phyloP scores from a whole-genome alignment of 495 filamentous ascomycete genomes.

The Usnea hakonensis region DNA sequence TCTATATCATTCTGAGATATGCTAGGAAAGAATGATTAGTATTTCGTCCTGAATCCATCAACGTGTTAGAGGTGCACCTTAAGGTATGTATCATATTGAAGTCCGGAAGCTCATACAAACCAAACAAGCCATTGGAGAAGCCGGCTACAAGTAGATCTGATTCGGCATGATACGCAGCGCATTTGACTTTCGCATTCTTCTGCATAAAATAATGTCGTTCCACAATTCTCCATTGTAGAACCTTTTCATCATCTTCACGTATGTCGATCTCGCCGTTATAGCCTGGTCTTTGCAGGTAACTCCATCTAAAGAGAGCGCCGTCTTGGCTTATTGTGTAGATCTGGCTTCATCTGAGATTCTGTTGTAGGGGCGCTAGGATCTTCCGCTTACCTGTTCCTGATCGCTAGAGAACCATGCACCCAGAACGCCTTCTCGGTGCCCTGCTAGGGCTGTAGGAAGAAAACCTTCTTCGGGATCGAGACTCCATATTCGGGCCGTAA shows the following conservation, averaged over 20 bases:
- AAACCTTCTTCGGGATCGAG: conserved; percentile 80
- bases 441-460: conserved; percentile 77
- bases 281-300: conserved; percentile 44
- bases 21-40: conserved; percentile 42
- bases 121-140: conserved; percentile 90
- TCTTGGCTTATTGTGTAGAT: conserved; percentile 66
- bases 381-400: conserved; percentile 59
- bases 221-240: conserved; percentile 71
- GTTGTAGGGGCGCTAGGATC: conserved; percentile 36
- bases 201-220: conserved; percentile 89
- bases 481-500: conserved; percentile 93
- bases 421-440: conserved; percentile 78
- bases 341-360: conserved; percentile 55
- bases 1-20: conserved; percentile 96
- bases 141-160: conserved; percentile 84
- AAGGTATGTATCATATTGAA: conserved; percentile 90
- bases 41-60: not conserved
- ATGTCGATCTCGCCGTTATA: conserved; percentile 48
- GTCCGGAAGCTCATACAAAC: conserved; percentile 90
- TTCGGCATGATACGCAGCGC: conserved; percentile 76
- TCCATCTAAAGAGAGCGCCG: conserved; percentile 60
- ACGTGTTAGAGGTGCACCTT: conserved; percentile 34
- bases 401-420: conserved; percentile 89
- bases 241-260: conserved; percentile 52
- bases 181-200: conserved; percentile 76